These are phyloP conservation scores for Pochonia chlamydosporia DNA, from an alignment of 2,329 filamentous ascomycete species.

Conservation along the genomic window DNA sequence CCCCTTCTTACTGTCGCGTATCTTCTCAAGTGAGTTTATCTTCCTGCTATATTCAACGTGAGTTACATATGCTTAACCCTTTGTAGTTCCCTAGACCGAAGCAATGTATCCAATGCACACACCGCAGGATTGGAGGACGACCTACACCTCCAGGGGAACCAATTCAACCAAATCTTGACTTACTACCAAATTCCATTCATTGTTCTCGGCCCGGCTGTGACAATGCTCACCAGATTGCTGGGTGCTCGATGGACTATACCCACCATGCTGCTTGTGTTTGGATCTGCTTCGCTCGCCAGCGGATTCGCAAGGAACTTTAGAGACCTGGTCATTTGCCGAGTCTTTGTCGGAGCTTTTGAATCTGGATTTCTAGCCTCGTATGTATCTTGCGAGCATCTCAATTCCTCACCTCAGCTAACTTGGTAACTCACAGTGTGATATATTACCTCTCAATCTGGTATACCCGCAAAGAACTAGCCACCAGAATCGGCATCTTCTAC, in stretches of 20 bases:
- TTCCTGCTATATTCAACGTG: too few relatives aligned
- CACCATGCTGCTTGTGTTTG: neutral
- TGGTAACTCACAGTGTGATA: neutral
- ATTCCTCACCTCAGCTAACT: too few relatives aligned
- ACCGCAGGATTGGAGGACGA: conserved; percentile 2
- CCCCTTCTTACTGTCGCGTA: neutral
- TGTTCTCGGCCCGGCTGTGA: conserved; percentile 4
- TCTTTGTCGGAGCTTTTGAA: conserved; percentile 6
- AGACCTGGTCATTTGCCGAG: conserved; percentile 1
- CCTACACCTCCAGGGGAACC: conserved; percentile 1
- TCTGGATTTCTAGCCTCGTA: conserved; percentile 9
- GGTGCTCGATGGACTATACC: conserved; percentile 2
- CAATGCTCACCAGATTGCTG: conserved; percentile 4
- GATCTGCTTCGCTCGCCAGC: neutral
- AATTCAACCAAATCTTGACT: conserved; percentile 7
- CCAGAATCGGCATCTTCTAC: conserved; percentile 8
- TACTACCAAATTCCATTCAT: conserved; percentile 9
- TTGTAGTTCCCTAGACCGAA: conserved; percentile 7
- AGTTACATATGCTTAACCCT: too few relatives aligned
- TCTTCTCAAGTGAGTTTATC: neutral
- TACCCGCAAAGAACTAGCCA: conserved; percentile 6
- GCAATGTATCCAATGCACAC: conserved; percentile 8
- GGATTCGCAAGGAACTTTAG: conserved; percentile 4
- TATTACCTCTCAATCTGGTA: conserved; percentile 10
- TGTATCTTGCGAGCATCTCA: neutral